Conservation (phyloP, 352 stramenopile genomes). For the Globisporangium irregulare region DNA sequence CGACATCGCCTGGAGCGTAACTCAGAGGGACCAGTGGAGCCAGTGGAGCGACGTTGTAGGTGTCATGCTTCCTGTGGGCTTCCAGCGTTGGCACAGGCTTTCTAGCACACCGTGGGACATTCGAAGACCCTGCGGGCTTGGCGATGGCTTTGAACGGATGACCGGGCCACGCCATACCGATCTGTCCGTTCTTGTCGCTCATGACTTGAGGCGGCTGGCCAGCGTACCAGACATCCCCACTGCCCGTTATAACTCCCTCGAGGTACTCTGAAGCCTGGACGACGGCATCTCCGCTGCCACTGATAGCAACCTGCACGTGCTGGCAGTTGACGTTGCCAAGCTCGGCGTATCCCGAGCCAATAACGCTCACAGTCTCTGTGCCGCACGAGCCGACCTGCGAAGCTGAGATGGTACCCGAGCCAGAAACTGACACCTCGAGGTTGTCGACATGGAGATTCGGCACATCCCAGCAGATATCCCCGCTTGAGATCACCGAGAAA, state of each 20-base stretch:
- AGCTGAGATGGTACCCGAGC: neutral
- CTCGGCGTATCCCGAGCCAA: neutral
- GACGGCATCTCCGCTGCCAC: conserved; percentile 22
- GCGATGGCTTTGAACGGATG: conserved; percentile 2
- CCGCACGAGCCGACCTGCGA: neutral
- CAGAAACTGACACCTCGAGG: neutral
- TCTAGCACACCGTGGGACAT: neutral
- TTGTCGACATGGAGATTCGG: neutral
- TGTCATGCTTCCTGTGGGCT: no score
- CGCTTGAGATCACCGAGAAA: neutral
- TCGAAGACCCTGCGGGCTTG: neutral
- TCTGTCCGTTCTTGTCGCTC: conserved; percentile 6
- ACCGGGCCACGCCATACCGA: neutral
- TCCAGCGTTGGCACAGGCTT: neutral
- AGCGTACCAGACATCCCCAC: conserved; percentile 15
- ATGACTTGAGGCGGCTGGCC: neutral
- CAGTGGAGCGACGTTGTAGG: no score
- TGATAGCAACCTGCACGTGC: conserved; percentile 18
- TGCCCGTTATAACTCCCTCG: conserved; percentile 15
- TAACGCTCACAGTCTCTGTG: neutral
- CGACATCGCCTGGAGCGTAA: neutral
- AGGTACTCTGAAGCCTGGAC: conserved; percentile 26
- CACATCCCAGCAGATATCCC: conserved; percentile 1
- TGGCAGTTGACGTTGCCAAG: conserved; percentile 21
- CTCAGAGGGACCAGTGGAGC: neutral